These are phyloP conservation scores for Blastobotrys indianensis DNA, from an alignment of 1,139 yeast genomes.

Conservation along the genomic window DNA sequence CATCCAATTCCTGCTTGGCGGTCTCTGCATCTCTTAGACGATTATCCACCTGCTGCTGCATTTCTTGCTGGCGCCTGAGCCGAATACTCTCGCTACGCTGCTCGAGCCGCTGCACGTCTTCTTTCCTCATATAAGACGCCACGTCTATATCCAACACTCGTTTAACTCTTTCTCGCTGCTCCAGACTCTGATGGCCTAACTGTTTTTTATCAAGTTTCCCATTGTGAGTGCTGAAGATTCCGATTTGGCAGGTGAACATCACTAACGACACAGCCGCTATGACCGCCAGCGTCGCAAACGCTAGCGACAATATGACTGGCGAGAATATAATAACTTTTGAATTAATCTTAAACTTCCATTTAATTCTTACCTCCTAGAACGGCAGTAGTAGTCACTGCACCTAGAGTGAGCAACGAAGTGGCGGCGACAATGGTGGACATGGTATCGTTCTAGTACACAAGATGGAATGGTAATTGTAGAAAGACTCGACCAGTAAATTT, in stretches of 20 bases:
- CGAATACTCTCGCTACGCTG: slow-evolving; percentile 5
- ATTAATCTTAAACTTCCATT: neutral
- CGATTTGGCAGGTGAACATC: neutral
- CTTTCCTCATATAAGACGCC: slow-evolving; percentile 5
- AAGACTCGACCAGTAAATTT: too few species aligned
- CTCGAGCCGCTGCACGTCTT: slow-evolving; percentile 9
- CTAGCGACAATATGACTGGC: slow-evolving; percentile 18
- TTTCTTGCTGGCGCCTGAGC: slow-evolving; percentile 3
- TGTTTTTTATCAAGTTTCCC: neutral
- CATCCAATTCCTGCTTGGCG: slow-evolving; percentile 2
- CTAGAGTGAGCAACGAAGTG: slow-evolving; percentile 11
- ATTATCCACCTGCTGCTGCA: neutral
- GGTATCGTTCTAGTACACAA: neutral
- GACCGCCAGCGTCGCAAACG: slow-evolving; percentile 13
- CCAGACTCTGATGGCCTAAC: neutral
- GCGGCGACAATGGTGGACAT: slow-evolving; percentile 17
- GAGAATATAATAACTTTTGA: slow-evolving; percentile 16
- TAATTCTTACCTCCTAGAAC: slow-evolving; percentile 13
- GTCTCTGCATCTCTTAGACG: slow-evolving; percentile 1
- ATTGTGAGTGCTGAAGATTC: neutral
- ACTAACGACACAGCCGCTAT: slow-evolving; percentile 15
- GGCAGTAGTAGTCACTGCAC: slow-evolving; percentile 12
- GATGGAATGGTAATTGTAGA: too few species aligned
- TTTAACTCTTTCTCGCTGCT: slow-evolving; percentile 1
- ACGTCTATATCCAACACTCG: slow-evolving; percentile 7